Evolutionary conservation across 306 rosid species (phyloP), one percentile per base, ranked within the genome.

Genomic region (Vigna mungo): DNA sequence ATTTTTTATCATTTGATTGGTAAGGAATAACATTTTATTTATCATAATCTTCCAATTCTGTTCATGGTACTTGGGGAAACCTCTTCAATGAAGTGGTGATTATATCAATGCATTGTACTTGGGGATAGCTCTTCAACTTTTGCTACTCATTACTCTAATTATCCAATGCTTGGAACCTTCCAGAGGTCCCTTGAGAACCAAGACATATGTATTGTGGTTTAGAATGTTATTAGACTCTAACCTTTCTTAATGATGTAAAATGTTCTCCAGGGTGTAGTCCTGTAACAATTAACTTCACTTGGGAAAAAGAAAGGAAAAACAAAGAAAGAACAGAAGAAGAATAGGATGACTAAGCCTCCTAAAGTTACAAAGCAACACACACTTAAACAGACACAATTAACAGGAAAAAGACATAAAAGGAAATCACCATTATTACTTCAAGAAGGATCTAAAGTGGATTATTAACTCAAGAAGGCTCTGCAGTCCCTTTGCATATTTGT

Each of bases 401-500:
- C 32, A 43, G 37, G 13, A 25, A 25, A 58, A n/a, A 23, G 5
- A 27, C 37, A 13, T 13, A 5, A 23, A 56, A 25, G 15, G 64
- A 58, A 58, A 58, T 58, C 14, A 13, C 9, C 14, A 18, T 54
- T 9, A 20, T 10, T 37, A 37, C 10, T 25, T 53, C 13, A 18
- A 18, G 20, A 49, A 49, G 54, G 54, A 49, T 49, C 54, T 49
- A 49, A 48, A 49, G 9, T 17, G 9, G 13, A 25, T 13, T 14
- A 25, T 68, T 47, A 68, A 23, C 73, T 46, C 58, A 47, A 46
- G 16, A 46, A 47, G 58, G 58, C 23, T 68, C 25, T 46, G 13
- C 23, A 25, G 7, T 47, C 2, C 56, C 56, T 46, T 47, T 47
- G 15, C 73, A 46, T 46, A 46, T 47, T 46, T 68, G 54, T 18